Evolutionary conservation across 2,329 filamentous ascomycete species (phyloP), one percentile per base, ranked within the genome.

Genomic region (Pseudohalonectria lignicola): DNA sequence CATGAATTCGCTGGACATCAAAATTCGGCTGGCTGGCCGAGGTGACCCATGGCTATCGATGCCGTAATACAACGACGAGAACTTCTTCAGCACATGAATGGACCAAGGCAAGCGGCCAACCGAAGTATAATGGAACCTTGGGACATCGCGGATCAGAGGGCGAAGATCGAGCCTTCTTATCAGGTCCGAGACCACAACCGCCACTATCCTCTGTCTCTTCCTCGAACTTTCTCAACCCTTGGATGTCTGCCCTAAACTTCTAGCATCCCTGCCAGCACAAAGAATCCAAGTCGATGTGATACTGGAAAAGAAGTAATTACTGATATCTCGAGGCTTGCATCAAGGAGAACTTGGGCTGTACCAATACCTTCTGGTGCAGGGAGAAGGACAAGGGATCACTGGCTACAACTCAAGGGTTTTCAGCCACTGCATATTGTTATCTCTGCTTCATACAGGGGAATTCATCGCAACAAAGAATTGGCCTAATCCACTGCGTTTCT

Each of bases 141-240:
- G 36, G 45, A 43, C 15, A 47, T 49, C 8, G 28, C 31, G 11
- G 36, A 37, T 19, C 36, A 37, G 28, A 37, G 23, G 36, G 36
- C 34, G 20, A 15, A 35, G 26, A 47, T 52, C 36, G 43, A n/a
- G n/a, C n/a, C n/a, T 51, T 12, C 49, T 53, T 5, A 49, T 50
- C 11, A 50, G 50, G 21, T 51, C 48, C 28, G 49, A 53, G 39
- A 51, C 50, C 1, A 53, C 49, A 1, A 51, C 49, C 15, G 50
- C 49, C 15, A 52, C 47, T 12, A 47, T 53, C 6, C 45, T 42
- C 8, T 48, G 47, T 29, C 44, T 52, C 13, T 52, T 52, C 40
- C 49, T 53, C 30, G 41, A 51, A 21, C 43, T 53, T 50, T 3
- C 45, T 48, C 29, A 49, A 41, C 35, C 47, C 48, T 26, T 26